Base-by-base conservation (phyloP, 108 stramenopile genomes). In the Ochromonas danica region DNA sequence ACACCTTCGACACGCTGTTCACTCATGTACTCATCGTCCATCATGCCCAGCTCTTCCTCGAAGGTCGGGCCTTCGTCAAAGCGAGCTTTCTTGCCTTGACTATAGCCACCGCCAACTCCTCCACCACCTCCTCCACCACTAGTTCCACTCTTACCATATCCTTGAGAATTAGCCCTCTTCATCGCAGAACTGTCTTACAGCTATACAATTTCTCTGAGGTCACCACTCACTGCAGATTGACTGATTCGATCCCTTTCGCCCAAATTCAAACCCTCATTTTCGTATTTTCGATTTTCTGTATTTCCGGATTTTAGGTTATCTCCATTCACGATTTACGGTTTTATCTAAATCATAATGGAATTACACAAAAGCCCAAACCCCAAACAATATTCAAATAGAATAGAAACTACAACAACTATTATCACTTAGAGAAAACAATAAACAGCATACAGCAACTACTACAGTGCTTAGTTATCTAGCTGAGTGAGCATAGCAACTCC, bases 401-500 rank as follows among this genome's bases (percentile, higher is more conserved):
- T n/a, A n/a, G n/a, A n/a, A n/a, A n/a, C n/a, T n/a, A n/a, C n/a
- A n/a, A n/a, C n/a, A n/a, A n/a, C n/a, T n/a, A n/a, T n/a, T n/a
- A n/a, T n/a, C n/a, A n/a, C n/a, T n/a, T n/a, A n/a, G n/a, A n/a
- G n/a, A n/a, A n/a, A n/a, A n/a, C n/a, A n/a, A n/a, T n/a, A n/a
- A n/a, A n/a, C n/a, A n/a, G n/a, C n/a, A n/a, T n/a, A n/a, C n/a
- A n/a, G n/a, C n/a, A n/a, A n/a, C n/a, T n/a, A n/a, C n/a, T n/a
- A n/a, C n/a, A n/a, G n/a, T n/a, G 45, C 79, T 85, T 81, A 88
- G 39, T 63, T 77, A 61, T 89, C 88, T 41, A 90, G 84, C 51
- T 88, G 87, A 0, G 88, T 87, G 1, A 90, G 87, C 89, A 90
- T 88, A 36, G 90, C 90, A 3, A 89, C 89, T n/a, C 90, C 90